A percentile compares a stretch with the other conserved stretches of the same genome.
These are phyloP conservation scores for Dipteronia dyeriana DNA, from an alignment of 345 rosid genomes.

Conservation along the genomic window DNA sequence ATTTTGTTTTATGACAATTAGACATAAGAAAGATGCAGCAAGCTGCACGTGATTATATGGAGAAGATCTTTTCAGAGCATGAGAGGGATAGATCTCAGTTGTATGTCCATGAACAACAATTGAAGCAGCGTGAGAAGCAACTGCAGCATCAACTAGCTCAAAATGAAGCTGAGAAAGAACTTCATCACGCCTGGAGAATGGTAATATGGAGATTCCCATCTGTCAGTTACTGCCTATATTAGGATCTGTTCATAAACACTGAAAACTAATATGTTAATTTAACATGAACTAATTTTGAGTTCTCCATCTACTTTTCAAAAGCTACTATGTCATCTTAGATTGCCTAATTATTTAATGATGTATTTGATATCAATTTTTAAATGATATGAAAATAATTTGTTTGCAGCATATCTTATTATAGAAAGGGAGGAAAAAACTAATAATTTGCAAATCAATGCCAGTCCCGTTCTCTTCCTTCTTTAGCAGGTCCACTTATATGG, in stretches of 20 bases:
- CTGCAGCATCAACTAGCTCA: conserved; percentile 43
- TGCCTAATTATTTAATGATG: background rate
- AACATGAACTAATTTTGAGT: conserved; percentile 1
- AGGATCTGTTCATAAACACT: conserved; percentile 14
- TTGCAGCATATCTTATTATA: background rate
- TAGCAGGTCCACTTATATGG: background rate
- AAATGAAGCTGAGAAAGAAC: conserved; percentile 51
- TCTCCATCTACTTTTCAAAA: background rate
- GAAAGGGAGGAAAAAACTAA: background rate
- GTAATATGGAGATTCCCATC: conserved; percentile 28
- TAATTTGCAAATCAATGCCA: background rate
- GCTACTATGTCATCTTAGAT: background rate
- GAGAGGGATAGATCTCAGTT: conserved; percentile 37
- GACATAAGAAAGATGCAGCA: conserved; percentile 45
- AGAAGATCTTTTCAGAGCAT: conserved; percentile 48
- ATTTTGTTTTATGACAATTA: conserved; percentile 8
- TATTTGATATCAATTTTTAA: background rate
- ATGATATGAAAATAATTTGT: background rate
- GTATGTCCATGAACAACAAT: conserved; percentile 32
- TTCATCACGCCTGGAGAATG: conserved; percentile 45
- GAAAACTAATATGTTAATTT: background rate
- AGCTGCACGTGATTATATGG: conserved; percentile 32
- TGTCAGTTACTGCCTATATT: conserved; percentile 7
- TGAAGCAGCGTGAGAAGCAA: conserved; percentile 47
- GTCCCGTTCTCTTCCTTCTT: background rate